phyloP scores from a whole-genome alignment of 73 alveolate species.

The Symbiodinium natans region DNA sequence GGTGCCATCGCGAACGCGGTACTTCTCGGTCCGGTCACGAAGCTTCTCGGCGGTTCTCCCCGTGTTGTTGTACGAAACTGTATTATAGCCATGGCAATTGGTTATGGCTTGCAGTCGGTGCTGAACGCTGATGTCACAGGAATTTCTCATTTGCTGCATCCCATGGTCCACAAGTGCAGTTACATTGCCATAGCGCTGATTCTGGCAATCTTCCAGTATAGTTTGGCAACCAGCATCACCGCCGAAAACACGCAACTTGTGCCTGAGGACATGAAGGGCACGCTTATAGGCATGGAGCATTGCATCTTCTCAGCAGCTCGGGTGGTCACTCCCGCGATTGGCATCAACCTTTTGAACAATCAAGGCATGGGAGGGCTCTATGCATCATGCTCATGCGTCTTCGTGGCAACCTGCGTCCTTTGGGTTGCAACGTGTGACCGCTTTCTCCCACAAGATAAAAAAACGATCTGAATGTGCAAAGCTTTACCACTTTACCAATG shows the following conservation, averaged over 20 bases:
- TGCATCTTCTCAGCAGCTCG: conserved; percentile 81
- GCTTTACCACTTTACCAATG: too few species aligned
- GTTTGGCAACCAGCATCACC: conserved; percentile 71
- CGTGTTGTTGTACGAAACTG: conserved; percentile 37
- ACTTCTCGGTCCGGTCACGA: conserved; percentile 50
- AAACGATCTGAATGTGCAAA: background rate
- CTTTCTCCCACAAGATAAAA: conserved; percentile 22
- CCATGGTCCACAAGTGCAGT: background rate
- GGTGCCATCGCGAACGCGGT: conserved; percentile 78
- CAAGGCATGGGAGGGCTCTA: conserved; percentile 70
- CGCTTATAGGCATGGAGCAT: conserved; percentile 76
- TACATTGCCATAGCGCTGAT: background rate
- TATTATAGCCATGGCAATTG: conserved; percentile 44
- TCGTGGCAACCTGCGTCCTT: conserved; percentile 24
- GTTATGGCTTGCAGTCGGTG: conserved; percentile 27
- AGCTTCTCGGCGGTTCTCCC: conserved; percentile 38
- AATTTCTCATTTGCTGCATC: background rate
- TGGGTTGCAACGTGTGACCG: conserved; percentile 24
- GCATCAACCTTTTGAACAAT: conserved; percentile 28
- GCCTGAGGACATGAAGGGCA: conserved; percentile 77
- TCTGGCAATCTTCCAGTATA: conserved; percentile 68
- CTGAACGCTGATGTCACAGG: conserved; percentile 3
- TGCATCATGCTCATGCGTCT: conserved; percentile 42
- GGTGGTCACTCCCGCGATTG: conserved; percentile 74
- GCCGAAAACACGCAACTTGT: conserved; percentile 71